Conservation (phyloP, 768 basidiomycete species). For the Serendipita vermifera region DNA sequence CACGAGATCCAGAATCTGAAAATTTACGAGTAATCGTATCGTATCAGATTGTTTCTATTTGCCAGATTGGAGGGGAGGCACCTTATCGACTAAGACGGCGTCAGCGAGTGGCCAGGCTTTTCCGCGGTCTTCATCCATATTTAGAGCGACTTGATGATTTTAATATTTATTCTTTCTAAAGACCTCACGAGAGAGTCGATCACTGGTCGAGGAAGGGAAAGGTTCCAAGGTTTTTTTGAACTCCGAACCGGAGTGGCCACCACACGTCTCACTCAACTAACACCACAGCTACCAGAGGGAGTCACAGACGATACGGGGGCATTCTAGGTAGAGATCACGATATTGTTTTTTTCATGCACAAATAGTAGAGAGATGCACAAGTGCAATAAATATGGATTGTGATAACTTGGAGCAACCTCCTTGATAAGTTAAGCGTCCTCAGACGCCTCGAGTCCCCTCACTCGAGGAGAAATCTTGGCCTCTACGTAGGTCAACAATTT, state of each 20-base stretch:
- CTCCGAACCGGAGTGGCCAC: no score
- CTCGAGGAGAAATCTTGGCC: constrained; percentile 1
- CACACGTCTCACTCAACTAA: no score
- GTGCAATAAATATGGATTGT: no score
- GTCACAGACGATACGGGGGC: no score
- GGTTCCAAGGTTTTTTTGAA: no score
- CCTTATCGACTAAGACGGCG: constrained; percentile 79
- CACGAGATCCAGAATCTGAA: constrained; percentile 84
- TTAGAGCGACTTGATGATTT: neutral
- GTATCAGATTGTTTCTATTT: neutral
- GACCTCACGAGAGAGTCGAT: constrained; percentile 8
- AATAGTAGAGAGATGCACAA: no score
- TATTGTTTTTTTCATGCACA: no score
- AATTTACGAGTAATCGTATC: constrained; percentile 6
- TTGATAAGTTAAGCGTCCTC: no score
- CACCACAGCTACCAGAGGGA: no score
- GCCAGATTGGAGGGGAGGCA: constrained; percentile 29
- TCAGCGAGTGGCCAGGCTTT: constrained; percentile 87
- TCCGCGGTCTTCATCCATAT: constrained; percentile 43
- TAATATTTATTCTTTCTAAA: neutral
- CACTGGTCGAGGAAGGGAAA: neutral
- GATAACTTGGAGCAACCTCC: no score
- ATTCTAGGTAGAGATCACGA: no score
- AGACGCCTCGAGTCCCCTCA: constrained; percentile 2
- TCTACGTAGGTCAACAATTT: constrained; percentile 69